Evolutionary conservation across 176 grass and related monocot species (phyloP).

Genomic region (Puya raimondii): DNA sequence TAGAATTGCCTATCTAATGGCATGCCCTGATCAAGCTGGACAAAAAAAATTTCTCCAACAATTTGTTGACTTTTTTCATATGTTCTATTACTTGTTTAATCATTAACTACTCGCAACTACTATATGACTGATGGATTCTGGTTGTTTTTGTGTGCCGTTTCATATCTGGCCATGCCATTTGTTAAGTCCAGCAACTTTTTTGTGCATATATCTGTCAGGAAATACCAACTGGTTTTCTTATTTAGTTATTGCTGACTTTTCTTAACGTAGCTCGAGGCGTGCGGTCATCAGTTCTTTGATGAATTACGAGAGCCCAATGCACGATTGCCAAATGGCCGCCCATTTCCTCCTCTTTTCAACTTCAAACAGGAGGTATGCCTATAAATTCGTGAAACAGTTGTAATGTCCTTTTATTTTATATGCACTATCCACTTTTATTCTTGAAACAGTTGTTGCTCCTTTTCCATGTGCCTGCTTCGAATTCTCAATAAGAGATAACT

Average conservation of each 20-base stretch:
- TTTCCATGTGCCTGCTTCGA: too few species aligned
- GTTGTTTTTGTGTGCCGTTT: too few species aligned
- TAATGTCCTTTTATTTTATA: not conserved
- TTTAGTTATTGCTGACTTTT: not conserved
- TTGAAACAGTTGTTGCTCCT: too few species aligned
- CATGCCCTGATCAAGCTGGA: too few species aligned
- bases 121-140: not conserved
- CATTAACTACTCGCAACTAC: not conserved
- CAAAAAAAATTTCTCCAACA: too few species aligned
- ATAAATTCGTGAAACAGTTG: not conserved
- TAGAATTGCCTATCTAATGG: too few species aligned
- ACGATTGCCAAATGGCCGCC: conserved; percentile 59
- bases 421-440: not conserved
- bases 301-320: conserved; percentile 61
- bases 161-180: not conserved
- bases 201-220: not conserved
- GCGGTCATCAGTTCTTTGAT: conserved; percentile 63
- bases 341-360: conserved; percentile 60
- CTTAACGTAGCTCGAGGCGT: conserved; percentile 51
- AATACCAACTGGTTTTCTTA: conserved; percentile 3
- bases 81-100: not conserved
- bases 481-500: not conserved
- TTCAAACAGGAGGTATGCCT: conserved; percentile 71
- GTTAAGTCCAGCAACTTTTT: not conserved
- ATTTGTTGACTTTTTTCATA: too few species aligned